Conservation (phyloP, 2,329 filamentous ascomycete genomes). For the Fusarium sterilihyphosum region DNA sequence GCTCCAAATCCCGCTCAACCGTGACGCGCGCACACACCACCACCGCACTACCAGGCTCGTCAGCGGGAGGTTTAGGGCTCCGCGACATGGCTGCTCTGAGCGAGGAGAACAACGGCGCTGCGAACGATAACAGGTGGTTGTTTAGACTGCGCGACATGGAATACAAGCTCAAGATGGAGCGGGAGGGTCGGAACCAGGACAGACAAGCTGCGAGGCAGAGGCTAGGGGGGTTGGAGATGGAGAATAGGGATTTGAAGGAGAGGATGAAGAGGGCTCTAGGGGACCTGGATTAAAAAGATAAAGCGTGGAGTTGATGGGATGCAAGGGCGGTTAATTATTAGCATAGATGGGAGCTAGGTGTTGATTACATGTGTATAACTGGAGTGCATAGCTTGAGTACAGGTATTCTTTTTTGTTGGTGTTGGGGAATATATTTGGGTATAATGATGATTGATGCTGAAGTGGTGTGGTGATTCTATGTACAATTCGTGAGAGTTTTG, state of each 20-base stretch:
- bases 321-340: constrained; percentile 2
- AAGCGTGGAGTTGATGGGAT: constrained; percentile 1
- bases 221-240: constrained; percentile 77
- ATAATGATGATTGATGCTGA: background rate
- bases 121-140: constrained; percentile 79
- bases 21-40: constrained; percentile 47
- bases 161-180: constrained; percentile 85
- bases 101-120: constrained; percentile 32
- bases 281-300: constrained; percentile 39
- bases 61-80: constrained; percentile 36
- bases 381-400: constrained; percentile 21
- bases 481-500: background rate
- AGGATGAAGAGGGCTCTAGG: constrained; percentile 60
- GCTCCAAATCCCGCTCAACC: constrained; percentile 46
- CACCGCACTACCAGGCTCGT: constrained; percentile 41
- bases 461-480: background rate
- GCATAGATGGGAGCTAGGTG: constrained; percentile 39
- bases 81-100: constrained; percentile 44
- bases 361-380: constrained; percentile 8
- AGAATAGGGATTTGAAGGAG: constrained; percentile 76
- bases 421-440: constrained; percentile 17
- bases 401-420: background rate
- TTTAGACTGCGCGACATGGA: constrained; percentile 88
- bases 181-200: constrained; percentile 87
- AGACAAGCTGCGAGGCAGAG: constrained; percentile 83